Conservation (phyloP, 2,329 filamentous ascomycete genomes). For the Aspergillus niger region DNA sequence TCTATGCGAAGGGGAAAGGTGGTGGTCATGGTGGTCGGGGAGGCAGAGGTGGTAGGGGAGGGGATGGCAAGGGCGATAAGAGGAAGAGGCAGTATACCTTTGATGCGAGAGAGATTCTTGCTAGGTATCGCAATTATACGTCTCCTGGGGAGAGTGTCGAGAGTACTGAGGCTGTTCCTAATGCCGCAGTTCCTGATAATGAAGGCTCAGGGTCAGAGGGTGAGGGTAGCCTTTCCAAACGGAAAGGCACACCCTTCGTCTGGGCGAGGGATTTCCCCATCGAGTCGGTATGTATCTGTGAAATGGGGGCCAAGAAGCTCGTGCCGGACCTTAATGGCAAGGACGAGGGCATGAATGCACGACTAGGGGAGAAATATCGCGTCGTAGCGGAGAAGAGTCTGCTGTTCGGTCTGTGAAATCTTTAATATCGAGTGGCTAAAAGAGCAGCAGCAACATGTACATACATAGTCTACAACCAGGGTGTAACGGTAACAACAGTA, state of each 20-base stretch:
- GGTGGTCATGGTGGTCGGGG: slow-evolving; percentile 14
- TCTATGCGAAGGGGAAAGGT: slow-evolving; percentile 58
- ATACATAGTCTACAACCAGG: too few species aligned
- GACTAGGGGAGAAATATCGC: slow-evolving; percentile 56
- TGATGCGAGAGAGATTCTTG: slow-evolving; percentile 38
- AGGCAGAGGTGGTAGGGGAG: slow-evolving; percentile 15
- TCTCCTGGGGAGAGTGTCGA: slow-evolving; percentile 9
- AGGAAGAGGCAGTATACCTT: slow-evolving; percentile 50
- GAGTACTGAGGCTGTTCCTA: not conserved
- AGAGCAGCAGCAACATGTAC: too few species aligned
- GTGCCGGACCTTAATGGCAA: slow-evolving; percentile 52
- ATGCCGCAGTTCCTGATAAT: not conserved
- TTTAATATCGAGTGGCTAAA: too few species aligned
- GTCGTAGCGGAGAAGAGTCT: slow-evolving; percentile 47
- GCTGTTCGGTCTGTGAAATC: slow-evolving; percentile 13
- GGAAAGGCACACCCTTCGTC: slow-evolving; percentile 47
- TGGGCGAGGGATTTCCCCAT: slow-evolving; percentile 72
- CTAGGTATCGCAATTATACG: slow-evolving; percentile 38
- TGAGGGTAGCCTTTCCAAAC: too few species aligned
- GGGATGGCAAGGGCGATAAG: slow-evolving; percentile 11
- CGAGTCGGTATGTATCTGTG: slow-evolving; percentile 75
- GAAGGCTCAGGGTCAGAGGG: too few species aligned
- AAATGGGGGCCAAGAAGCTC: slow-evolving; percentile 79
- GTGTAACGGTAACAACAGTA: not conserved
- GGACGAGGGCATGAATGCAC: slow-evolving; percentile 43